Evolutionary conservation across 1,284 basidiomycete species (phyloP), one percentile per base, ranked within the genome.

Genomic region (Wolfiporia cocos): DNA sequence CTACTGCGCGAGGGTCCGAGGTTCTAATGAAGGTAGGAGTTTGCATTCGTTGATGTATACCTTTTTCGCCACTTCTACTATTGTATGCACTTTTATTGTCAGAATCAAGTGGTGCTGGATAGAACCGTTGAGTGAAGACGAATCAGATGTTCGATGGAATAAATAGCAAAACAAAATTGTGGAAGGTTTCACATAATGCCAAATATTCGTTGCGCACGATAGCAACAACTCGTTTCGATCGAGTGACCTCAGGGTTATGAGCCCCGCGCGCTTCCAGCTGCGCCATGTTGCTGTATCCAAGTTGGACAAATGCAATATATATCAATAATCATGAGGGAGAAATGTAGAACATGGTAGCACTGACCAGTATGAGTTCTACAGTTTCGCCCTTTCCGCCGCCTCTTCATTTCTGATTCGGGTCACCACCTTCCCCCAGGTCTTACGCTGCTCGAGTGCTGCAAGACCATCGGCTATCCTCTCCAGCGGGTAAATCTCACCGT

Each of bases 351-450:
- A 41, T 34, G 32, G 24, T 17, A 26, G 24, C n/a, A 11, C 2
- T n/a, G 7, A n/a, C n/a, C n/a, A n/a, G 17, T 24, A 12, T 20
- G 11, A 35, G 12, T 30, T 10, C 32, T 51, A 71, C 48, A 71
- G 42, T 51, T 59, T 70, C 3, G 63, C 57, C 37, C 38, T 48
- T 2, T 41, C 46, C 29, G 31, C 47, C 6, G 37, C 47, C n/a
- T 60, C 56, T 21, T 74, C 70, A 22, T 73, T 66, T 43, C 71
- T 71, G 26, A 98, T 64, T 29, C 72, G 71, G 1, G 92, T 76
- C 17, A 95, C 70, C 0, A 76, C 88, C 63, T 98, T 98, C 1
- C 94, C 95, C 89, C 91, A 98, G 2, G 92, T 95, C 67, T 91
- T 81, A 45, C 95, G 70, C 41, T 73, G 71, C 55, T 92, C 82